Percentiles rank a stretch among this genome's conserved stretches.
Conservation (phyloP, 257 asterid genomes). For the Jacaranda mimosifolia region DNA sequence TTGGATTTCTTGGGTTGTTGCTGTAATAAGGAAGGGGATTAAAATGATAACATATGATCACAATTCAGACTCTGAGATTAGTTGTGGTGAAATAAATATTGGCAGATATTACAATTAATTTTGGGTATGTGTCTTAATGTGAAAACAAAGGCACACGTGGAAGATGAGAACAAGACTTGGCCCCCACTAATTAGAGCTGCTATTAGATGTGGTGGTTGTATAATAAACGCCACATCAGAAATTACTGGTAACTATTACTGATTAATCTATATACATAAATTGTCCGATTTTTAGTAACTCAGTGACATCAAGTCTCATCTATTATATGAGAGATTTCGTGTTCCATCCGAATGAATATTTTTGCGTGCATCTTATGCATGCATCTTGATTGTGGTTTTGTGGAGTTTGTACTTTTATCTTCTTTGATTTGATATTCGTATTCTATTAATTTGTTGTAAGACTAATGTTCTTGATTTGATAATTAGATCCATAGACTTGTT, state of each 20-base stretch:
- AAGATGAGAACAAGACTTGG: slow-evolving; percentile 12
- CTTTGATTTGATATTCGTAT: no score
- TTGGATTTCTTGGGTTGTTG: slow-evolving; percentile 28
- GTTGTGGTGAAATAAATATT: slow-evolving; percentile 35
- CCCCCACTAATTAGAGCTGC: slow-evolving; percentile 26
- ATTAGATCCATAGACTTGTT: no score
- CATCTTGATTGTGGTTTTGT: no score
- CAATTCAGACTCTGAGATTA: slow-evolving; percentile 11
- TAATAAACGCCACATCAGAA: neutral
- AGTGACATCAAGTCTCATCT: no score
- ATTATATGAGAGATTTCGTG: no score
- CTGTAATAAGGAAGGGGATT: slow-evolving; percentile 36
- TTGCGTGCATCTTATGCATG: no score
- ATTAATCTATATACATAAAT: neutral
- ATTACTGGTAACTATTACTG: neutral
- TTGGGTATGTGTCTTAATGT: slow-evolving; percentile 17
- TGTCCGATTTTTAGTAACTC: no score
- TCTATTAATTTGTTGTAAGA: no score
- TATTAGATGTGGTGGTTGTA: slow-evolving; percentile 21
- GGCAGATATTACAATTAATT: slow-evolving; percentile 18
- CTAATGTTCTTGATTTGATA: no score
- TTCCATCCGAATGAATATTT: no score
- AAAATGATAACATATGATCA: slow-evolving; percentile 13
- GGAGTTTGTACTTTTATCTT: no score
- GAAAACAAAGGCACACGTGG: slow-evolving; percentile 31